These are phyloP conservation scores for Yamadazyma siamensis DNA, from an alignment of 1,139 yeast species.

Conservation along the genomic window DNA sequence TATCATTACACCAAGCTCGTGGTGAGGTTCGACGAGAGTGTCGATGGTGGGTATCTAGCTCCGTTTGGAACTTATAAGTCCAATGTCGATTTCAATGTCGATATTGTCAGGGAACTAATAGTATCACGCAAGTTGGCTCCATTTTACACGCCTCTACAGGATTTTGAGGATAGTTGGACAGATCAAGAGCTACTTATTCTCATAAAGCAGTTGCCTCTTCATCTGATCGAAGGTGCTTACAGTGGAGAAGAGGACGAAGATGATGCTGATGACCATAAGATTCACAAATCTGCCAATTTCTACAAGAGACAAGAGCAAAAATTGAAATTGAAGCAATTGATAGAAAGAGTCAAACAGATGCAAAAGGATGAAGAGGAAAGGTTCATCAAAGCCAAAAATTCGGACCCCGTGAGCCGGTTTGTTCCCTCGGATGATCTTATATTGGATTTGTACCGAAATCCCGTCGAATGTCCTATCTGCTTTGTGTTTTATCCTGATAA, in stretches of 20 bases:
- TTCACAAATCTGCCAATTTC: conserved; percentile 49
- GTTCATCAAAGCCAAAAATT: conserved; percentile 39
- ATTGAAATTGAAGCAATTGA: conserved; percentile 45
- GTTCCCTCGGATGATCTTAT: conserved; percentile 31
- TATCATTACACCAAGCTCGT: conserved; percentile 54
- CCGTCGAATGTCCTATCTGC: conserved; percentile 91
- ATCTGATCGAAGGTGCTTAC: conserved; percentile 56
- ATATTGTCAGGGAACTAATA: conserved; percentile 65
- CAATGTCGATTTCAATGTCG: conserved; percentile 71
- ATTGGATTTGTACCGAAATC: conserved; percentile 53
- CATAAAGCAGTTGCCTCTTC: conserved; percentile 53
- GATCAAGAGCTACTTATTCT: conserved; percentile 65
- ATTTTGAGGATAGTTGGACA: conserved; percentile 71
- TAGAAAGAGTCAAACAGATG: conserved; percentile 43
- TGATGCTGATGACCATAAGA: conserved; percentile 54
- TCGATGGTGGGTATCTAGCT: conserved; percentile 79
- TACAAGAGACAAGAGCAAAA: conserved; percentile 56
- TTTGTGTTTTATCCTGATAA: conserved; percentile 80
- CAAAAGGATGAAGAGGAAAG: conserved; percentile 55
- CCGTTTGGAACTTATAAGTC: conserved; percentile 84
- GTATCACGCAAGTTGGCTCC: conserved; percentile 70
- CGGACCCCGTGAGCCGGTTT: conserved; percentile 5
- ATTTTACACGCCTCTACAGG: conserved; percentile 85
- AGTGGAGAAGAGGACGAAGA: conserved; percentile 55
- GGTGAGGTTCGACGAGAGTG: conserved; percentile 56